These are phyloP conservation scores for Fusarium domesticum DNA, from an alignment of 2,329 filamentous ascomycete species.

Conservation along the genomic window DNA sequence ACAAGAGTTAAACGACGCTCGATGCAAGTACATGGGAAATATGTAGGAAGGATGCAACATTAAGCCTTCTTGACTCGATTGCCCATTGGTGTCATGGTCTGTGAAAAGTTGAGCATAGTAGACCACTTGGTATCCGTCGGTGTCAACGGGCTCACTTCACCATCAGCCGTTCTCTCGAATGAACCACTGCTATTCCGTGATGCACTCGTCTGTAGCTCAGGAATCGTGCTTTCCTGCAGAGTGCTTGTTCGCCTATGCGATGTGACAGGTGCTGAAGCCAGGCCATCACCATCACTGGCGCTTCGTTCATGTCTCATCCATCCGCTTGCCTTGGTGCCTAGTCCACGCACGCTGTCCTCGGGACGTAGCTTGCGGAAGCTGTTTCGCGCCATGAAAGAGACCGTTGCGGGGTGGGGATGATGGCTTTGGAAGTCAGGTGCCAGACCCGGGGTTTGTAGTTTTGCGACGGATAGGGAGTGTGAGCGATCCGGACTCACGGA, in stretches of 20 bases:
- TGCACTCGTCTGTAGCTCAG: neutral
- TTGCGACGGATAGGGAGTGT: conserved; percentile 17
- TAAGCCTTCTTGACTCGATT: neutral
- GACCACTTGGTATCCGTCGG: neutral
- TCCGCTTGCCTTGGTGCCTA: conserved; percentile 26
- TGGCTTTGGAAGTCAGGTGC: conserved; percentile 7
- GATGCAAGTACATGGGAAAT: too few species aligned
- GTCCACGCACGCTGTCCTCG: conserved; percentile 23
- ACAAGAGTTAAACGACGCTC: neutral
- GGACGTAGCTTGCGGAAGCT: conserved; percentile 22
- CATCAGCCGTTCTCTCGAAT: neutral
- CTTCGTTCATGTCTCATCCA: conserved; percentile 29
- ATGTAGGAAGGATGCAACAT: too few species aligned
- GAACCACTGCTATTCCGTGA: neutral
- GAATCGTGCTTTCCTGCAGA: neutral
- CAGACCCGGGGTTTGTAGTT: conserved; percentile 1
- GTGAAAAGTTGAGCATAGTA: neutral
- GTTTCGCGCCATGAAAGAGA: conserved; percentile 14
- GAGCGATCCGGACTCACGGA: conserved; percentile 20
- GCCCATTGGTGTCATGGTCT: neutral
- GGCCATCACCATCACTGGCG: neutral
- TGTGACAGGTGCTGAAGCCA: neutral
- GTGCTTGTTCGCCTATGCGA: neutral
- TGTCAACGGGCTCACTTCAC: conserved; percentile 12
- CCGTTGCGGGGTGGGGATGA: neutral